Base-by-base conservation (phyloP, 2,329 filamentous ascomycete genomes). In the Talaromyces sp. region DNA sequence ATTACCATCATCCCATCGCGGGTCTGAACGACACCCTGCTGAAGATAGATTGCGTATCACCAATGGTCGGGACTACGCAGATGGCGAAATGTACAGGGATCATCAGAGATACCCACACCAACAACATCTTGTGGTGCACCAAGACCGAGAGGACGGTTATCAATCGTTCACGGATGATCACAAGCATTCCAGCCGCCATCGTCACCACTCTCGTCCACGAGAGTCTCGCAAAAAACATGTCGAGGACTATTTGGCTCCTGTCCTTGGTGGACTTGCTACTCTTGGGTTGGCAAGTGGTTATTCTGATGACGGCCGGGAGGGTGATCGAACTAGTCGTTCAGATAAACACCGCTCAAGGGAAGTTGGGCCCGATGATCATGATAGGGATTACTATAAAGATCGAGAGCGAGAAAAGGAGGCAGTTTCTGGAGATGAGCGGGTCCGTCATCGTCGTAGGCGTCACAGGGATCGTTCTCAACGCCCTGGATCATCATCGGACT, bases 101-200 rank as follows among this genome's bases (percentile, higher is more conserved):
- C 77, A 81, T 17, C 75, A 67, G 59, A 78, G 68, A 66, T 74
- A 66, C 47, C 73, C 80, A 11, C 78, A 78, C 35, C 81, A 80
- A 52, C 79, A 79, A 65, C 75, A 78, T 39, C 75, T 80, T 13
- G 76, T 81, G 3, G 73, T 84, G 5, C 82, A 84, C 67, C 84
- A 84, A 67, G 80, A 81, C 19, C 73, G 75, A 11, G 81, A 83
- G 52, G 76, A 79, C 62, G 80, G 71, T 47, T 80, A 76, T 69
- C 79, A 73, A 50, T 73, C 75, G 6, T 75, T 80, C 67, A 75
- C 75, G 19, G 79, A 83, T 47, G 78, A 81, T 58, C 77, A 75
- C 41, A 76, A 75, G 63, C 78, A 81, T 61, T 75, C 77, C 17
- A 76, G 76, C 69, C 77, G 78, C 59, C 72, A 65, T 63, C 66